These are phyloP conservation scores for Neurospora sp. DNA, from an alignment of 495 filamentous ascomycete species.

Conservation along the genomic window DNA sequence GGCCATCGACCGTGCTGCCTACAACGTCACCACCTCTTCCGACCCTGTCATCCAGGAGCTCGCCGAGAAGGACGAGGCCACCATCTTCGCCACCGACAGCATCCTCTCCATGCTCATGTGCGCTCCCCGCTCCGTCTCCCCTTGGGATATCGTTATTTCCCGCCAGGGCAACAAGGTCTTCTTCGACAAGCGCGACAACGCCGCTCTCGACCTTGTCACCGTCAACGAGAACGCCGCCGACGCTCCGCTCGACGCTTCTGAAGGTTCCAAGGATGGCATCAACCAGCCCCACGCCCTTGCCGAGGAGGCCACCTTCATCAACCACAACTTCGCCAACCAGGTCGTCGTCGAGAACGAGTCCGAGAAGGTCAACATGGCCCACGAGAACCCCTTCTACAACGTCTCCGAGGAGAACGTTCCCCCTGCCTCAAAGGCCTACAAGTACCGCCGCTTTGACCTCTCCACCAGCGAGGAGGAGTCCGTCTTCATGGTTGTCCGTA, in stretches of 20 bases:
- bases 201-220: conserved; percentile 89
- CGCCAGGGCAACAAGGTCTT: conserved; percentile 91
- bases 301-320: conserved; percentile 97
- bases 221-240: conserved; percentile 99
- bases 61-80: conserved; percentile 91
- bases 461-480: conserved; percentile 89
- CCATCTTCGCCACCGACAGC: conserved; percentile 92
- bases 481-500: conserved; percentile 81
- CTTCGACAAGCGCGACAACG: conserved; percentile 94
- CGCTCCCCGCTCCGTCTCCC: conserved; percentile 86
- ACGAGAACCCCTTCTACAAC: conserved; percentile 98
- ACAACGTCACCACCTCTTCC: conserved; percentile 92
- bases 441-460: conserved; percentile 93
- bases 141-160: conserved; percentile 92
- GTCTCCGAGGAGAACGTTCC: conserved; percentile 84
- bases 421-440: conserved; percentile 91
- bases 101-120: conserved; percentile 99
- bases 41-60: conserved; percentile 96
- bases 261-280: conserved; percentile 88
- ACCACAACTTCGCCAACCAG: conserved; percentile 97
- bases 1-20: conserved; percentile 82
- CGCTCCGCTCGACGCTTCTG: conserved; percentile 79
- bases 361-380: conserved; percentile 65
- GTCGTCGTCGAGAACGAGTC: conserved; percentile 72
- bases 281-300: conserved; percentile 86